A percentile compares a stretch with the other conserved stretches of the same genome.
Conservation (phyloP, 352 stramenopile species). For the Globisporangium cystogenes region DNA sequence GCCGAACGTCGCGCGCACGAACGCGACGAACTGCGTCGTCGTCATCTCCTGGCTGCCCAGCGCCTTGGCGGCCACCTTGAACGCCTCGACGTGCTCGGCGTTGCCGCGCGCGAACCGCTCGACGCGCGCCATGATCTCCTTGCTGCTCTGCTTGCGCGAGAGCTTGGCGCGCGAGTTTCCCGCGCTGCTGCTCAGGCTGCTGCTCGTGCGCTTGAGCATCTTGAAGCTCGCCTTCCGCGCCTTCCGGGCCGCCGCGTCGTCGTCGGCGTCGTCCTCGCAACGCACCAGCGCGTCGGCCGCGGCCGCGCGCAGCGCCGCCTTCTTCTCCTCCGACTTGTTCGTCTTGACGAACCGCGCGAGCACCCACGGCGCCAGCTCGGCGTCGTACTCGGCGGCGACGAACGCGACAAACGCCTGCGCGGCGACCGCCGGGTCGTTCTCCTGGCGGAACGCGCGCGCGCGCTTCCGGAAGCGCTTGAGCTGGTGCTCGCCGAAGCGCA, state of each 20-base stretch:
- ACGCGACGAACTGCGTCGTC: conserved; percentile 49
- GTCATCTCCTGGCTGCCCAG: conserved; percentile 72
- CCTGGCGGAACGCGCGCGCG: conserved; percentile 53
- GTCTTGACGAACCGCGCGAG: conserved; percentile 41
- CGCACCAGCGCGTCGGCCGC: conserved; percentile 13
- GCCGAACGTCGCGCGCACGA: conserved; percentile 53
- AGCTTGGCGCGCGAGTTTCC: conserved; percentile 15
- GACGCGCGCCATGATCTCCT: conserved; percentile 63
- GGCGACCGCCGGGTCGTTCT: conserved; percentile 53
- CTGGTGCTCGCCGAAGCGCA: conserved; percentile 37
- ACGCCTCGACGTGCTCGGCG: conserved; percentile 37
- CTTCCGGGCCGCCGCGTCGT: conserved; percentile 23
- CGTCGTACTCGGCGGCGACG: conserved; percentile 43
- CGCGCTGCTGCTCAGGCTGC: conserved; percentile 10
- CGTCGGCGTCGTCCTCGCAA: conserved; percentile 10
- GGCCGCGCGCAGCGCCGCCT: conserved; percentile 28
- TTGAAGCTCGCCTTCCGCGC: conserved; percentile 39
- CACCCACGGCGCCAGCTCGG: conserved; percentile 53
- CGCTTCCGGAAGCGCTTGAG: conserved; percentile 74
- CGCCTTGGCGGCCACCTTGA: conserved; percentile 64
- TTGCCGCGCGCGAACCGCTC: conserved; percentile 47
- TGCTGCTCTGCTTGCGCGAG: conserved; percentile 56
- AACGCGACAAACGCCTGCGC: conserved; percentile 47
- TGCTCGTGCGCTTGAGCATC: conserved; percentile 17
- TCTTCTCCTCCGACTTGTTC: conserved; percentile 54